Base-by-base conservation (phyloP, 2,329 filamentous ascomycete species). In the Elsinoe perseae region DNA sequence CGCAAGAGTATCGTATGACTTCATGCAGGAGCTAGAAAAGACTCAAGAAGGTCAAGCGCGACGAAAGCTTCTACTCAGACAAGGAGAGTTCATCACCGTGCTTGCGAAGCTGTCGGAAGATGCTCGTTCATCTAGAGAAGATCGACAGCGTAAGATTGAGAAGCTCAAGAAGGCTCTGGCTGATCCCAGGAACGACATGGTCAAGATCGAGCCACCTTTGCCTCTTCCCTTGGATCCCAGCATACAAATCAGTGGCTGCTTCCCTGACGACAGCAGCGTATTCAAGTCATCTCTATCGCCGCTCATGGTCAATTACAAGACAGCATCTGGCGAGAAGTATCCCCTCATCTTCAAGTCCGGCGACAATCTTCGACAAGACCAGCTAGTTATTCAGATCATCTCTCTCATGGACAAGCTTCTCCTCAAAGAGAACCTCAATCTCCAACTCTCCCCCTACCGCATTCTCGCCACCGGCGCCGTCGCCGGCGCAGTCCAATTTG, bases 271-370 rank as follows among this genome's bases (percentile, higher is more conserved):
- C 60, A 86, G 88, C 21, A 85, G 85, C 52, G 91, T 98, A 20
- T 95, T 98, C 76, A 98, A 97, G 68, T 98, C 93, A 1, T 93
- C 90, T 0, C 74, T 98, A 7, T 90, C 89, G 42, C 93, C 93
- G 0, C 86, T 98, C 59, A 89, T 93, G 64, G 83, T 96, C 58
- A 88, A 87, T 8, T 96, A 97, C 74, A 91, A 86, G 66, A 95
- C 91, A 0, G 79, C 81, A 0, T 81, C 81, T 1, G 88, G 87
- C 6, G 80, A 79, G 36, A 86, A 85, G 58, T 98, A 97, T 67
- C 86, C 92, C 8, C 87, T 98, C 61, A 86, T 97, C 54, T 98
- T 98, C 81, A 98, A 98, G 71, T 90, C 90, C 1, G 93, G 93
- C 32, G 93, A 98, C 68, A 93, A 98, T 68, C 77, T 98, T 53